Base-by-base conservation (phyloP, 495 filamentous ascomycete genomes). In the Hyphodiscus hymeniophilus region DNA sequence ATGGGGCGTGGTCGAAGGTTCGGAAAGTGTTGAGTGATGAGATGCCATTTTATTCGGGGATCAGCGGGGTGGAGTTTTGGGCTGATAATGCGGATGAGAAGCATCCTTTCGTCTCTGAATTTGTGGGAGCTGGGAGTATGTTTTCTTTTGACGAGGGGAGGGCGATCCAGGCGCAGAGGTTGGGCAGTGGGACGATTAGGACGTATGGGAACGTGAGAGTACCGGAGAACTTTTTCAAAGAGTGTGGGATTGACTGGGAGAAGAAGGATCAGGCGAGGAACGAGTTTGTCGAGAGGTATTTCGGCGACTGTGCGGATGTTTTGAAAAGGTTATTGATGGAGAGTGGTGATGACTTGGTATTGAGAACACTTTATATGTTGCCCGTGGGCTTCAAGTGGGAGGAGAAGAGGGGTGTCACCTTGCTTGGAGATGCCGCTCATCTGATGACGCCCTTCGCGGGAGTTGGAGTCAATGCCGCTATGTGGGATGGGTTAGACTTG, bases 351-450 rank as follows among this genome's bases (percentile, higher is more conserved):
- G 63, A 64, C 17, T 61, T 57, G 21, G 56, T 60, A 26, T 60
- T 63, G 2, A 50, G 64, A 21, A 45, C 60, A 10, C 49, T 78
- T 0, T 79, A 72, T 48, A 75, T 70, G 57, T 63, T 82, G 0
- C 75, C 76, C 2, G 61, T 73, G 2, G 77, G 73, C 11, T 40
- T 64, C 23, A 51, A 49, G 3, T 82, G 77, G 75, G 57, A 67
- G 45, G 58, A 65, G 13, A 49, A 56, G 0, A 45, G 60, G 0
- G 67, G 70, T 8, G 60, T 74, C 7, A 77, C 78, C 3, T 55
- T 82, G 1, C 59, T 80, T 22, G 80, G 80, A 3, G 79, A 82
- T 60, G 75, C 80, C 3, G 80, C 79, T 4, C 77, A 84, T 54
- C 49, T 81, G 4, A 80, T 79, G 77, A 73, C 71, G 2, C 77